phyloP scores from a whole-genome alignment of 2,329 filamentous ascomycete genomes.

The Pseudogymnoascus sp. region DNA sequence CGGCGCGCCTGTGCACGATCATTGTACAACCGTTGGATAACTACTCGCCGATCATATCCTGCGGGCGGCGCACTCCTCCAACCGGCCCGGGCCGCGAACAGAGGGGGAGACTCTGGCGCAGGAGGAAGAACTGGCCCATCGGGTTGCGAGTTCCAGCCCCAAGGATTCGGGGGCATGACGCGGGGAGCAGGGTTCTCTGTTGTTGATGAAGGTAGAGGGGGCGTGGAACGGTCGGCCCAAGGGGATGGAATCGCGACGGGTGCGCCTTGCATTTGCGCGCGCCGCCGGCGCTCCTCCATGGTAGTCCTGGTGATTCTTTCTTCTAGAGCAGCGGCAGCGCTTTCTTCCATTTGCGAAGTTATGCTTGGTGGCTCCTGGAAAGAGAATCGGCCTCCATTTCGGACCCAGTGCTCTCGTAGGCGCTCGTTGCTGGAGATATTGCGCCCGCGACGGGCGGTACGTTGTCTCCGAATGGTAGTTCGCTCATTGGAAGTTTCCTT shows the following conservation, averaged over 20 bases:
- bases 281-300: background rate
- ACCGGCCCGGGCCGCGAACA: background rate
- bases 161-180: background rate
- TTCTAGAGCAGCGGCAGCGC: background rate
- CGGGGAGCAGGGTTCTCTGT: background rate
- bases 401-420: background rate
- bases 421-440: background rate
- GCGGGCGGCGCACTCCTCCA: background rate
- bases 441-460: background rate
- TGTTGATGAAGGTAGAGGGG: background rate
- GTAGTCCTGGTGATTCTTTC: background rate
- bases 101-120: background rate
- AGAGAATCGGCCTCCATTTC: background rate
- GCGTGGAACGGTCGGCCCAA: background rate
- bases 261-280: background rate
- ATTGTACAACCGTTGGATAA: background rate
- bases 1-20: background rate
- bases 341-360: background rate
- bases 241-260: background rate
- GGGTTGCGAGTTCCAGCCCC: conserved; percentile 1
- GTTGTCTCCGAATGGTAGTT: conserved; percentile 24
- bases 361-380: background rate
- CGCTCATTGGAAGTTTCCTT: conserved; percentile 22
- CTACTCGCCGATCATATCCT: background rate
- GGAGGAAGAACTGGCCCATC: background rate